phyloP scores from a whole-genome alignment of 73 alveolate genomes.

The Tetrahymena elliotti region DNA sequence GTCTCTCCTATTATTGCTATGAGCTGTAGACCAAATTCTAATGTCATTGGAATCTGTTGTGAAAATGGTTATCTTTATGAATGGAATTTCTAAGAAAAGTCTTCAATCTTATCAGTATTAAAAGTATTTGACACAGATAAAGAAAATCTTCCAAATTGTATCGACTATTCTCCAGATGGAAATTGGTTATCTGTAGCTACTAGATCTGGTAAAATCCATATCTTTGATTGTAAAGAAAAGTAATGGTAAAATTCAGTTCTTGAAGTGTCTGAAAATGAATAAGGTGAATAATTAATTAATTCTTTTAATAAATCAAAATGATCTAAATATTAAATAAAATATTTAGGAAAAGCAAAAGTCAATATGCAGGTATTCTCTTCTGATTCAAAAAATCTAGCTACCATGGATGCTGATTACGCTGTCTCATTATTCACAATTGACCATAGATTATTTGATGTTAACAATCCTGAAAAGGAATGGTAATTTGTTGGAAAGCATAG shows the following conservation, averaged over 20 bases:
- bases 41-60: constrained; percentile 89
- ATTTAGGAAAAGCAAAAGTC: neutral
- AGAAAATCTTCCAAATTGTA: constrained; percentile 66
- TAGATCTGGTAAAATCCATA: constrained; percentile 48
- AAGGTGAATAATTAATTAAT: constrained; percentile 38
- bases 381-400: constrained; percentile 63
- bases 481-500: constrained; percentile 62
- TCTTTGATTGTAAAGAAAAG: constrained; percentile 33
- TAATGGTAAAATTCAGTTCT: constrained; percentile 32
- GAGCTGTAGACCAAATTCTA: constrained; percentile 90
- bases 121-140: constrained; percentile 50
- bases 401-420: constrained; percentile 63
- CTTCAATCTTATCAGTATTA: constrained; percentile 50
- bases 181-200: constrained; percentile 71
- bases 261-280: constrained; percentile 36
- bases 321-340: constrained; percentile 14
- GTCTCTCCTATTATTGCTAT: constrained; percentile 83
- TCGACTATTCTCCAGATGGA: constrained; percentile 94
- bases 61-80: constrained; percentile 52
- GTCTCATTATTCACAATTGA: constrained; percentile 67
- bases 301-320: constrained; percentile 5
- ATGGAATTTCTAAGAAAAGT: constrained; percentile 69
- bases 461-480: constrained; percentile 65
- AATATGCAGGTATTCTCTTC: constrained; percentile 25
- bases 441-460: constrained; percentile 40